Base-by-base conservation (phyloP, 768 basidiomycete species). In the Hericium coralloides region DNA sequence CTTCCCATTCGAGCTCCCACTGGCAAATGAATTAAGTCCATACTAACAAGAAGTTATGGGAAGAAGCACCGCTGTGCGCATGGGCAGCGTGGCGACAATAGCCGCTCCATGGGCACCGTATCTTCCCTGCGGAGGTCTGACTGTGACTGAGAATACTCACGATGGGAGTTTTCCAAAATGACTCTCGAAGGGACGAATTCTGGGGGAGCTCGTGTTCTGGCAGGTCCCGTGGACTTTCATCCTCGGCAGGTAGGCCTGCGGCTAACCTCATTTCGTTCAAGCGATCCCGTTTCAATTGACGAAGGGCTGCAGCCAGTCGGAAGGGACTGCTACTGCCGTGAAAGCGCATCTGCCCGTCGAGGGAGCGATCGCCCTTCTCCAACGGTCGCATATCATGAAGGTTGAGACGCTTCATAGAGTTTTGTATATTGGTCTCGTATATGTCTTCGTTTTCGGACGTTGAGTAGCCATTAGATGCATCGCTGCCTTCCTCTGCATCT, bases 1-100 rank as follows among this genome's bases (percentile, higher is more conserved):
- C 75, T 67, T 84, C 83, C 64, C 76, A 83, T 25, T 67, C 67
- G 41, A 75, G 64, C 66, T 87, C 85, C 82, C 84, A 85, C 83
- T 85, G 18, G 36, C 50, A 48, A 26, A 12, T 43, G n/a, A 49
- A 41, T 15, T 45, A 45, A 45, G 43, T 45, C 43, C 43, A 45
- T 3, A 45, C 18, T n/a, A 17, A 45, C 18, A n/a, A 45, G 20
- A n/a, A 41, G 14, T 41, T n/a, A 45, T 45, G n/a, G 31, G 31
- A 31, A 31, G 43, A 45, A 45, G 43, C 43, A 45, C n/a, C 9
- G 6, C 31, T n/a, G 43, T 10, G 43, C 43, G 43, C 43, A 45
- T 45, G 43, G 43, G 20, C n/a, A 3, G 43, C n/a, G n/a, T 20
- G 53, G 54, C 55, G 18, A 57, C 49, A 39, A 22, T 31, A 26